These are phyloP conservation scores for Paramecium sexaurelia DNA, from an alignment of 73 alveolate species.

Conservation along the genomic window DNA sequence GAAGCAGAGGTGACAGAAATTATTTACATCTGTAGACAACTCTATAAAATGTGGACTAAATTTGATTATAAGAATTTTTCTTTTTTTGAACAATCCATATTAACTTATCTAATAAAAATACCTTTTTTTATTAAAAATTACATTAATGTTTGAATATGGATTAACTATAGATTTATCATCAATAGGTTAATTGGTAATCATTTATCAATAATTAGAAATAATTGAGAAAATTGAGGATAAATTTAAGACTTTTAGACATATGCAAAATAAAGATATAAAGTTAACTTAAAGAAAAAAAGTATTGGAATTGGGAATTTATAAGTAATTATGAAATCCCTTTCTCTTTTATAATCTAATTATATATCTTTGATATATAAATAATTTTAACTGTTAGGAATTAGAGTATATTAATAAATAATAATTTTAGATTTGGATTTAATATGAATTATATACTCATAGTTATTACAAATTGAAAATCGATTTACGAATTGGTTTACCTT, in stretches of 20 bases:
- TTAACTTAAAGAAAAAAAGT: neutral
- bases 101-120: conserved; percentile 93
- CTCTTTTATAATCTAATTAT: no score
- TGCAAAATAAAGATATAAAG: neutral
- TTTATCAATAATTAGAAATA: neutral
- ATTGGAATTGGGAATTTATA: neutral
- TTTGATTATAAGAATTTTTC: conserved; percentile 28
- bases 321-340: neutral
- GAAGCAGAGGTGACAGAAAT: conserved; percentile 89
- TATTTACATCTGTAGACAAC: conserved; percentile 92
- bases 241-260: neutral
- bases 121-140: conserved; percentile 87
- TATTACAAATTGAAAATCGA: conserved; percentile 19
- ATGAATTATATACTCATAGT: neutral
- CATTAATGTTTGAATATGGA: conserved; percentile 71
- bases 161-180: neutral
- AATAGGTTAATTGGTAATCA: conserved; percentile 19
- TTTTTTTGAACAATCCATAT: conserved; percentile 89
- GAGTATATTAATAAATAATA: no score
- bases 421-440: neutral
- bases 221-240: neutral
- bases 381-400: no score
- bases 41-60: conserved; percentile 82
- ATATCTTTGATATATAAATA: no score
- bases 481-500: conserved; percentile 7